Evolutionary conservation across 2,329 filamentous ascomycete genomes (phyloP).

Genomic region (Ophiostoma fasciatum): DNA sequence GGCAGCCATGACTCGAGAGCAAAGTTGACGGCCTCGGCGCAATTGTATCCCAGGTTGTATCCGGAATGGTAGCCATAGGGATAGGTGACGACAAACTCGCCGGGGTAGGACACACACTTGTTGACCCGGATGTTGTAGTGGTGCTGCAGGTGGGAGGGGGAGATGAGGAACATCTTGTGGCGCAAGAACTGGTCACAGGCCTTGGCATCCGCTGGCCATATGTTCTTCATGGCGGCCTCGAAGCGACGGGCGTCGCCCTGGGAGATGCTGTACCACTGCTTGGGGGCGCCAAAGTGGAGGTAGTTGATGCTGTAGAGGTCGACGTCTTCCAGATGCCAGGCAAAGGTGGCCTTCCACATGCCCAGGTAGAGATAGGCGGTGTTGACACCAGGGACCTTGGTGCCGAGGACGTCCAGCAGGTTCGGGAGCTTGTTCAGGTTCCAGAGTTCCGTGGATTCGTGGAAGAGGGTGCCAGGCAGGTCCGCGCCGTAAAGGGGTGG

Average conservation of each 20-base stretch:
- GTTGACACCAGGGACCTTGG: conserved; percentile 93
- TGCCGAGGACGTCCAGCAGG: conserved; percentile 81
- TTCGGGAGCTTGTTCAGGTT: conserved; percentile 93
- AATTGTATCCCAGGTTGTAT: conserved; percentile 97
- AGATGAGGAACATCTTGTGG: conserved; percentile 96
- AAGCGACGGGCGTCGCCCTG: conserved; percentile 88
- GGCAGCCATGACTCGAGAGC: conserved; percentile 90
- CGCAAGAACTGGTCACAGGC: conserved; percentile 91
- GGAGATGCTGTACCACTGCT: conserved; percentile 99
- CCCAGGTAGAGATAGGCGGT: conserved; percentile 95
- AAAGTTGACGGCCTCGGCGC: conserved; percentile 97
- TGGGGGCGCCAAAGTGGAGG: conserved; percentile 94
- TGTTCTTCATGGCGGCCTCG: conserved; percentile 85
- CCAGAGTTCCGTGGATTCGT: conserved; percentile 72
- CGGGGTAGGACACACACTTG: conserved; percentile 85
- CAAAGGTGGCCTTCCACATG: conserved; percentile 99
- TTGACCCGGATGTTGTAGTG: conserved; percentile 95
- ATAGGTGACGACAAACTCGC: conserved; percentile 96
- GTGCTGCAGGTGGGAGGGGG: conserved; percentile 70
- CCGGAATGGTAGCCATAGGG: conserved; percentile 98
- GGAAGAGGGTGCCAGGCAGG: conserved; percentile 88
- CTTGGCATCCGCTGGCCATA: conserved; percentile 92
- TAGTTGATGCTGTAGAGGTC: conserved; percentile 99
- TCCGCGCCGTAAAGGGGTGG: conserved; percentile 92
- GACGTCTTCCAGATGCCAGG: conserved; percentile 97